These are phyloP conservation scores for Aureobasidium sp. DNA, from an alignment of 2,329 filamentous ascomycete genomes.

Conservation along the genomic window DNA sequence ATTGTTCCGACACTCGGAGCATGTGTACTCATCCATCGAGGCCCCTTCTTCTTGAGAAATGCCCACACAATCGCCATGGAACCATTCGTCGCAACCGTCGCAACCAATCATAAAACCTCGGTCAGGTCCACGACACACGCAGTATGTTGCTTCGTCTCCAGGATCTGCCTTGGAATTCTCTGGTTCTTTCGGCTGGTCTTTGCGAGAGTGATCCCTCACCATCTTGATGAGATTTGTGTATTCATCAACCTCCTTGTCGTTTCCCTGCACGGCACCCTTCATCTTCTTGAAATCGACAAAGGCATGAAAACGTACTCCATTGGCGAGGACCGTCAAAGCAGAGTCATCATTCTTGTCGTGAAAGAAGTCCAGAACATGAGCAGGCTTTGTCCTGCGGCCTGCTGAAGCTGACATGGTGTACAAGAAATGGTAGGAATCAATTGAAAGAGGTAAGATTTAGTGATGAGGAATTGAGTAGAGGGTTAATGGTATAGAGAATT, in stretches of 20 bases:
- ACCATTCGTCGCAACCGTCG: slow-evolving; percentile 76
- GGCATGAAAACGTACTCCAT: slow-evolving; percentile 25
- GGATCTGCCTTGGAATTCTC: slow-evolving; percentile 12
- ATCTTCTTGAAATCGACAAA: slow-evolving; percentile 22
- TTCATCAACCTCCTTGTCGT: slow-evolving; percentile 14
- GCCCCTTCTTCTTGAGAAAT: slow-evolving; percentile 28
- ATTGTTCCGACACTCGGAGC: neutral
- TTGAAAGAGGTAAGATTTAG: no score
- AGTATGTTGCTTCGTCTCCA: neutral
- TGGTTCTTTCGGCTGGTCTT: slow-evolving; percentile 4
- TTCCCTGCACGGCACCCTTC: slow-evolving; percentile 12
- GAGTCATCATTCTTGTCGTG: slow-evolving; percentile 24
- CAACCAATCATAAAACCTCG: slow-evolving; percentile 61
- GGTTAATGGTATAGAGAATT: neutral
- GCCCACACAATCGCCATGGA: slow-evolving; percentile 68
- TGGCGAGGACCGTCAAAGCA: slow-evolving; percentile 24
- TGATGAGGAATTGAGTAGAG: neutral
- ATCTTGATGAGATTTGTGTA: slow-evolving; percentile 20
- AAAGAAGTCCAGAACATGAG: slow-evolving; percentile 24
- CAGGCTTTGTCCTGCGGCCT: slow-evolving; percentile 3
- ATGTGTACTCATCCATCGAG: slow-evolving; percentile 7
- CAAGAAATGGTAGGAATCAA: neutral
- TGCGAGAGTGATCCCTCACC: neutral
- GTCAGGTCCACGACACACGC: slow-evolving; percentile 4
- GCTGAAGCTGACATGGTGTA: slow-evolving; percentile 3